Conservation (phyloP, 495 filamentous ascomycete genomes). For the Rusavskia elegans region DNA sequence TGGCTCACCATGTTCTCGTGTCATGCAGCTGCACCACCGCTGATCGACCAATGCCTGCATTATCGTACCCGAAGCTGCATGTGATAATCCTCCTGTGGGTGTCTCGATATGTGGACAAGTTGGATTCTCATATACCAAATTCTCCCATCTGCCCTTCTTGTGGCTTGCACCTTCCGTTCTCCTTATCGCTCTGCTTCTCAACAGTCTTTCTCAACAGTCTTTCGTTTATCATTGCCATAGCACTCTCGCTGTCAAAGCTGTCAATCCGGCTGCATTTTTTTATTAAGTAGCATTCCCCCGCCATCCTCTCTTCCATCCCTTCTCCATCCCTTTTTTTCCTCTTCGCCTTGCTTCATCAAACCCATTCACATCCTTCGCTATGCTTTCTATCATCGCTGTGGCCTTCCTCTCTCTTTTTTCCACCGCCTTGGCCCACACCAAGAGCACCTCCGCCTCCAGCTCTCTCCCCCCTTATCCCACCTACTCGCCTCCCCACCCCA, state of each 20-base stretch:
- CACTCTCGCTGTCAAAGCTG: too few relatives aligned
- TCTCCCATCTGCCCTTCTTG: background rate
- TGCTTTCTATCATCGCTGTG: background rate
- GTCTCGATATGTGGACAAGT: background rate
- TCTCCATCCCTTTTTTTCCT: background rate
- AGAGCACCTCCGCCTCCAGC: background rate
- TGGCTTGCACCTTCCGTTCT: background rate
- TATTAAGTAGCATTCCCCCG: too few relatives aligned
- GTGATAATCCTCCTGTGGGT: background rate
- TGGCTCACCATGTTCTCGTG: background rate
- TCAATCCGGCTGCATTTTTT: too few relatives aligned
- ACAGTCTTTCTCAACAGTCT: too few relatives aligned
- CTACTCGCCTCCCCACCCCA: slow-evolving; percentile 1
- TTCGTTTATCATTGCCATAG: too few relatives aligned
- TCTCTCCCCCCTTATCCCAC: background rate
- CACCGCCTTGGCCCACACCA: background rate
- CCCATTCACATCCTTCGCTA: background rate
- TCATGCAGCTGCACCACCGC: background rate
- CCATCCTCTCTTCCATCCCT: background rate
- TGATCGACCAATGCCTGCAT: background rate
- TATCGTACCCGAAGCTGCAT: background rate
- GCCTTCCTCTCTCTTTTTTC: slow-evolving; percentile 2
- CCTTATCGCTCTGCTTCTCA: too few relatives aligned
- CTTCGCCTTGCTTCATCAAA: background rate
- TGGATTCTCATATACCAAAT: background rate